These are phyloP conservation scores for Metschnikowia cerradonensis DNA, from an alignment of 805 yeast species.

Conservation along the genomic window DNA sequence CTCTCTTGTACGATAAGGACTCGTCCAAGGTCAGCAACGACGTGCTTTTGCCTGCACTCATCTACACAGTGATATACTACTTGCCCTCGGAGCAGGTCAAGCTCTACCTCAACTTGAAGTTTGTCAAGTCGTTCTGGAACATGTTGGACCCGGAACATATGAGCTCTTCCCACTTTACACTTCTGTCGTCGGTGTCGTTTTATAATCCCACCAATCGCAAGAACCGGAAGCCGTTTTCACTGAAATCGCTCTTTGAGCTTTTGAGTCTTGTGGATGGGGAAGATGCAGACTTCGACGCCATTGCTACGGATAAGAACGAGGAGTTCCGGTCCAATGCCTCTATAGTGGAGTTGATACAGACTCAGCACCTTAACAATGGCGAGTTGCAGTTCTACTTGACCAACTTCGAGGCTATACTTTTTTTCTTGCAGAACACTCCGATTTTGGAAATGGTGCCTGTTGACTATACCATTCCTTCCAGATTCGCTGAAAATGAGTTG, in stretches of 20 bases:
- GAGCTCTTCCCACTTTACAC: constrained; percentile 10
- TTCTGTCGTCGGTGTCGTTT: constrained; percentile 9
- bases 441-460: constrained; percentile 24
- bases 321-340: constrained; percentile 29
- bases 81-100: constrained; percentile 21
- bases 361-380: constrained; percentile 32
- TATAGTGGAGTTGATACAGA: constrained; percentile 25
- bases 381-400: constrained; percentile 38
- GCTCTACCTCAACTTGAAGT: constrained; percentile 33
- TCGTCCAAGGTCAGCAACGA: constrained; percentile 31
- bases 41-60: constrained; percentile 36
- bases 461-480: constrained; percentile 7
- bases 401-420: constrained; percentile 40
- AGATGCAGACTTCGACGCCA: background rate
- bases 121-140: constrained; percentile 34
- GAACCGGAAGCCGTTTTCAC: constrained; percentile 2
- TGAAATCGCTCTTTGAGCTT: constrained; percentile 10
- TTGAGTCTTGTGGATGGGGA: constrained; percentile 6
- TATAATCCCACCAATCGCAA: constrained; percentile 16
- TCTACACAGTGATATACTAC: constrained; percentile 33
- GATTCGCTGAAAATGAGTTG: constrained; percentile 9
- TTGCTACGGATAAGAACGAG: constrained; percentile 1
- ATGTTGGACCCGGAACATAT: constrained; percentile 30
- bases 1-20: constrained; percentile 18
- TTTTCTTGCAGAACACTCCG: constrained; percentile 35